Percentiles rank a stretch among this genome's conserved stretches.
phyloP scores from a whole-genome alignment of 2,329 filamentous ascomycete species.

The Sporothrix euskadiensis region DNA sequence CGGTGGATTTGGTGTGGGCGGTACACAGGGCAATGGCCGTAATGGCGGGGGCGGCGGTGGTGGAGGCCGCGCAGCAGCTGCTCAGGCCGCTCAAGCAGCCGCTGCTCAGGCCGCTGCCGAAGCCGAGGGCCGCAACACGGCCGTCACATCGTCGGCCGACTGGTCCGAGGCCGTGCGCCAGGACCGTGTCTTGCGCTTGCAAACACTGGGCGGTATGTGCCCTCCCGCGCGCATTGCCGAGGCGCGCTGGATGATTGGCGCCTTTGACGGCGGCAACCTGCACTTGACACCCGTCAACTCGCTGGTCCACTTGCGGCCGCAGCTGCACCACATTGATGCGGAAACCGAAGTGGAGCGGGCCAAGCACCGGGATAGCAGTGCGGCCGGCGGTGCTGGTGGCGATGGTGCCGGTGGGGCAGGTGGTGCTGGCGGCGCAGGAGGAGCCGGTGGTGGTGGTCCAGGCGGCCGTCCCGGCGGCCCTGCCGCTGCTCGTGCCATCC shows the following conservation, averaged over 20 bases:
- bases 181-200: constrained; percentile 72
- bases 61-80: constrained; percentile 32
- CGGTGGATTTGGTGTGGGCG: constrained; percentile 69
- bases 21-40: constrained; percentile 39
- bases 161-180: constrained; percentile 69
- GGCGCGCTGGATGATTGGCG: constrained; percentile 86
- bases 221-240: constrained; percentile 63
- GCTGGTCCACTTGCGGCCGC: constrained; percentile 84
- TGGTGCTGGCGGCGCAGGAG: constrained; percentile 36
- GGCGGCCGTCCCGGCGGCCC: constrained; percentile 36
- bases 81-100: constrained; percentile 18
- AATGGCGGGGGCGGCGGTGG: constrained; percentile 31
- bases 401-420: neutral
- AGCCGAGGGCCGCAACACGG: constrained; percentile 8
- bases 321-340: constrained; percentile 91
- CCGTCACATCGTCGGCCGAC: constrained; percentile 46
- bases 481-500: constrained; percentile 70
- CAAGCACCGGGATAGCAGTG: constrained; percentile 34
- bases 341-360: constrained; percentile 67
- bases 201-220: constrained; percentile 73
- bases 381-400: constrained; percentile 37
- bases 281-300: constrained; percentile 83
- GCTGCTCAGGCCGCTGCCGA: constrained; percentile 23
- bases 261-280: constrained; percentile 81
- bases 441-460: constrained; percentile 42